Base-by-base conservation (phyloP, 306 rosid species). In the Sesbania bispinosa region DNA sequence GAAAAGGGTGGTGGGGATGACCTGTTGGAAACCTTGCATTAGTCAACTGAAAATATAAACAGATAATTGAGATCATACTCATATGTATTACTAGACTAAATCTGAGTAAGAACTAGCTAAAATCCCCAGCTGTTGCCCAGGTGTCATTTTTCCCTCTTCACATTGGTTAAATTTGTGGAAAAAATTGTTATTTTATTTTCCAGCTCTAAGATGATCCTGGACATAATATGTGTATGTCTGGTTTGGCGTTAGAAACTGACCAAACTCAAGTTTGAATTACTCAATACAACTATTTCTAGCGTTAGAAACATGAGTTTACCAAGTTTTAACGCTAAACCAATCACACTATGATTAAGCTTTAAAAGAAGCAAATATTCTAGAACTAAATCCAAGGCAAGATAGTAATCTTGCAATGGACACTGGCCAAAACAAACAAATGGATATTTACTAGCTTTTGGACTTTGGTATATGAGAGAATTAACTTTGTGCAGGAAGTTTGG, bases 401-500 rank as follows among this genome's bases (percentile, higher is more conserved):
- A 54, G 63, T 18, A 41, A 33, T 8, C 36, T 35, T 10, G 54
- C 30, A 45, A 14, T 6, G 0, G 43, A 10, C 36, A 27, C 16
- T 30, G 41, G 7, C 39, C 6, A 27, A 65, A 53, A 54, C 27
- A 39, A 75, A 51, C 13, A 39, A 26, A 43, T 4, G 33, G 6
- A 51, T 36, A 21, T 15, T 27, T 38, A 15, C 39, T 41, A 24
- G 77, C 30, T 36, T 55, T 23, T 59, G 63, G 76, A 19, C 19
- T 63, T 23, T 59, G 63, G 59, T 35, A 7, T n/a, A 35, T 70
- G 78, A 70, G 14, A 32, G 21, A 26, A 57, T 16, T 46, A 62
- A 43, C 65, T 55, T 62, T 77, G 33, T 73, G 78, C 80, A 90
- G 97, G 89, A 86, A 66, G 58, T 65, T 42, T 84, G 95, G 92